Evolutionary conservation across 75 land plant genomes (phyloP), one percentile per base, ranked within the genome.

Genomic region (Cunninghamia lanceolata): DNA sequence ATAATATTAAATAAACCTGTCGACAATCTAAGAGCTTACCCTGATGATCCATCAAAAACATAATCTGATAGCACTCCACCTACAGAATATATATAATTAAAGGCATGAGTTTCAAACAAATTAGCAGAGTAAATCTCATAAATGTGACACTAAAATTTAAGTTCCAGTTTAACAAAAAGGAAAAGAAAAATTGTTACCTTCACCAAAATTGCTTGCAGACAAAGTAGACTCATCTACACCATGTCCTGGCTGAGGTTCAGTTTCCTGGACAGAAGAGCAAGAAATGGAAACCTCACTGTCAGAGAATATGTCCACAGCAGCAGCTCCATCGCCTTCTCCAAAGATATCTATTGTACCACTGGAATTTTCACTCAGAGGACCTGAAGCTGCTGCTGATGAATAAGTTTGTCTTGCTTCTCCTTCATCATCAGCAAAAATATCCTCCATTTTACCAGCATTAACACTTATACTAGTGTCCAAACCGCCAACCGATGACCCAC

Each of bases 31-130:
- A 84, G 79, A 28, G 75, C 84, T 75, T 88, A 93, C 94, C 94
- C 94, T 71, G 94, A 89, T 50, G 92, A 85, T 45, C 86, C 89
- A 75, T 93, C 94, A 84, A 85, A 93, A 1, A 88, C 90, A 82
- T 91, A 93, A 84, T 93, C 94, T 70, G 79, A 87, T 71, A 36
- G 7, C 34, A 45, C 86, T 71, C 76, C 88, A 83, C 71, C 88
- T 88, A 83, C 73, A 88, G 30, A 84, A 42, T 59, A 25, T n/a
- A 80, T 11, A 80, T 45, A 21, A 42, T 43, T 42, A 39, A 43
- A 42, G 40, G 28, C 10, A 45, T 0, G 28, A 43, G 32, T 80
- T 80, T 80, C 32, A 40, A 80, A 45, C n/a, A 45, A 16, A 43
- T 45, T 80, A 43, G 46, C n/a, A 2, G 19, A 4, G 4, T 59